phyloP scores from a whole-genome alignment of 805 yeast species.

The Metschnikowia corniflorae region DNA sequence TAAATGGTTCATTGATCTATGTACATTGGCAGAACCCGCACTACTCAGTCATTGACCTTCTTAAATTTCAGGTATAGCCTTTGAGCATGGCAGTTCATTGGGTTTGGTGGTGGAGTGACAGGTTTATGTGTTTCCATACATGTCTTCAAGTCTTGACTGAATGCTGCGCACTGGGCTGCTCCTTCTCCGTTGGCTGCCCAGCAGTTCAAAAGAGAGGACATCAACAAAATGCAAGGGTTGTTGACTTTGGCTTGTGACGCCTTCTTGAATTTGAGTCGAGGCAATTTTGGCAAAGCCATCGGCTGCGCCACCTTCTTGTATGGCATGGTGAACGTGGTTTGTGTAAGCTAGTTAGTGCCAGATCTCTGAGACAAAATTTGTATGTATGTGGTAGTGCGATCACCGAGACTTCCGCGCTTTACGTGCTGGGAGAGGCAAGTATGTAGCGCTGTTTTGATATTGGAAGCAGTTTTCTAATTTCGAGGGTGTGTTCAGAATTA shows the following conservation, averaged over 20 bases:
- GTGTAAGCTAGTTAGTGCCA: slow-evolving; percentile 1
- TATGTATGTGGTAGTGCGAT: slow-evolving; percentile 8
- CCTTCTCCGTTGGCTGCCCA: slow-evolving; percentile 97
- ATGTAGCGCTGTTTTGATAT: too few species aligned
- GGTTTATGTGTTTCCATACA: slow-evolving; percentile 59
- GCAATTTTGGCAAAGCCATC: slow-evolving; percentile 62
- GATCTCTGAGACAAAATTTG: slow-evolving; percentile 12
- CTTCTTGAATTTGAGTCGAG: slow-evolving; percentile 65
- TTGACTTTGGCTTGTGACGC: slow-evolving; percentile 56
- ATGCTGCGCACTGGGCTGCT: slow-evolving; percentile 55
- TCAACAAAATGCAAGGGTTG: slow-evolving; percentile 72
- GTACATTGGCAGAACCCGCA: slow-evolving; percentile 5
- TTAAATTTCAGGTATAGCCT: slow-evolving; percentile 55
- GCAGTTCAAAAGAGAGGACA: slow-evolving; percentile 85
- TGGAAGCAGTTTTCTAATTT: too few species aligned
- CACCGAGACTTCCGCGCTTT: slow-evolving; percentile 2
- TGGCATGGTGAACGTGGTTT: slow-evolving; percentile 35
- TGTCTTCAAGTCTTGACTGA: slow-evolving; percentile 66
- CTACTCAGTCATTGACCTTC: slow-evolving; percentile 33
- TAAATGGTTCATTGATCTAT: slow-evolving; percentile 9
- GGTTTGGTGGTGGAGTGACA: slow-evolving; percentile 39
- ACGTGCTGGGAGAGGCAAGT: too few species aligned
- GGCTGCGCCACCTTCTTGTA: slow-evolving; percentile 41
- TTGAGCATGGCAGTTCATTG: slow-evolving; percentile 54
- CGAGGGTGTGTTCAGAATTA: too few species aligned